Evolutionary conservation across 1,284 basidiomycete genomes (phyloP).

Genomic region (Microbotryum scabiosae): DNA sequence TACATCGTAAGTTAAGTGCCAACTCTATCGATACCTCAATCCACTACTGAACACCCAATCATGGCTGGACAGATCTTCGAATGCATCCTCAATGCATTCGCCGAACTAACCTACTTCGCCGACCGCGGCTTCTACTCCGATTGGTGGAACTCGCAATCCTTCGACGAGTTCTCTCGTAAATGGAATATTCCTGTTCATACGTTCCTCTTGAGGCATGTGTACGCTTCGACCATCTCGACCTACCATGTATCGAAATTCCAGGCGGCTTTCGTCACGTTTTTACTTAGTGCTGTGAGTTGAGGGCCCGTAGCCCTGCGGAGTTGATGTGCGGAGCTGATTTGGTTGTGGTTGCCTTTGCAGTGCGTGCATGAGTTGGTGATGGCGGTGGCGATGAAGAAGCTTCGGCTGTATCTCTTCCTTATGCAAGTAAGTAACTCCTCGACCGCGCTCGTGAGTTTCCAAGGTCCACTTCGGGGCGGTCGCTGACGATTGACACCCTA

Average conservation of each 20-base stretch:
- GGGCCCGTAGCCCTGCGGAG: too few relatives aligned
- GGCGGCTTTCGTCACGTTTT: slow-evolving; percentile 86
- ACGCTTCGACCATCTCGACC: slow-evolving; percentile 60
- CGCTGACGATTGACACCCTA: background rate
- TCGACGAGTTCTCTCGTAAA: slow-evolving; percentile 93
- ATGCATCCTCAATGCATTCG: slow-evolving; percentile 92
- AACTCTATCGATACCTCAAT: too few relatives aligned
- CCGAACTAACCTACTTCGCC: slow-evolving; percentile 79
- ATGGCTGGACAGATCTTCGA: slow-evolving; percentile 55
- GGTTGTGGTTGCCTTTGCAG: slow-evolving; percentile 23
- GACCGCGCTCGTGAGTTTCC: too few relatives aligned
- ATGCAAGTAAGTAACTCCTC: slow-evolving; percentile 46
- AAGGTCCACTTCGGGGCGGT: background rate
- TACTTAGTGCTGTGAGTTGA: slow-evolving; percentile 60
- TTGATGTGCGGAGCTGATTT: too few relatives aligned
- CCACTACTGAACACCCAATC: background rate
- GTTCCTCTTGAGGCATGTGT: slow-evolving; percentile 91
- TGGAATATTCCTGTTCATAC: slow-evolving; percentile 86
- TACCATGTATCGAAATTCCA: slow-evolving; percentile 63
- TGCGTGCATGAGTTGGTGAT: slow-evolving; percentile 88
- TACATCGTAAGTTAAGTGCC: slow-evolving; percentile 46
- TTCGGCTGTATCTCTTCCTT: slow-evolving; percentile 67
- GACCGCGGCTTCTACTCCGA: slow-evolving; percentile 96
- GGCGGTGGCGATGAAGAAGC: slow-evolving; percentile 84
- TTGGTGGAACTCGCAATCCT: slow-evolving; percentile 96